These are phyloP conservation scores for Lenzites betulinus DNA, from an alignment of 768 basidiomycete genomes.

Conservation along the genomic window DNA sequence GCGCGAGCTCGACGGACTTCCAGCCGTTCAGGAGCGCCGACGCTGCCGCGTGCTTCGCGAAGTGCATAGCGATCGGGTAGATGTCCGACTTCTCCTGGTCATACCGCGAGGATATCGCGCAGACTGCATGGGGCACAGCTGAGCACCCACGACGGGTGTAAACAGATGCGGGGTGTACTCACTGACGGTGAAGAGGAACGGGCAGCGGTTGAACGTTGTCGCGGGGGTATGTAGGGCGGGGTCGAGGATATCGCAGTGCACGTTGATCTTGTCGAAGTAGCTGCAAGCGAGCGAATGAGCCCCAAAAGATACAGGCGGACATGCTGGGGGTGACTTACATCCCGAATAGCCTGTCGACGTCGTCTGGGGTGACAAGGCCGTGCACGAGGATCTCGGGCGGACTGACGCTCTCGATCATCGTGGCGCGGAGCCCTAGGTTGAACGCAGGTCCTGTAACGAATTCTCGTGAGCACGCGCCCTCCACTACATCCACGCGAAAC, in stretches of 20 bases:
- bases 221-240: conserved; percentile 79
- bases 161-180: conserved; percentile 33
- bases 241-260: conserved; percentile 73
- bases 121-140: conserved; percentile 49
- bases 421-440: conserved; percentile 67
- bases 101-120: conserved; percentile 83
- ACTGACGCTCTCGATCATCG: conserved; percentile 74
- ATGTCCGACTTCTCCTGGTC: conserved; percentile 83
- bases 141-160: too few species aligned
- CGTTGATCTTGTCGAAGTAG: conserved; percentile 72
- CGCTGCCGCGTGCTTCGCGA: conserved; percentile 80
- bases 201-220: conserved; percentile 78
- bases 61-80: conserved; percentile 87
- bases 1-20: conserved; percentile 81
- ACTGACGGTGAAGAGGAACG: conserved; percentile 90
- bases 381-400: conserved; percentile 84
- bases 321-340: conserved; percentile 52
- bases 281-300: conserved; percentile 38
- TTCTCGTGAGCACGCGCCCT: not conserved
- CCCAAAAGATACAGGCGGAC: not conserved
- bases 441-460: conserved; percentile 60
- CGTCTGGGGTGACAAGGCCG: conserved; percentile 72
- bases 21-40: conserved; percentile 62
- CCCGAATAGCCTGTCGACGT: conserved; percentile 82
- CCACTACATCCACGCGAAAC: conserved; percentile 12